Evolutionary conservation across 2,329 filamentous ascomycete species (phyloP).

Genomic region (Fusarium keratoplasticum): DNA sequence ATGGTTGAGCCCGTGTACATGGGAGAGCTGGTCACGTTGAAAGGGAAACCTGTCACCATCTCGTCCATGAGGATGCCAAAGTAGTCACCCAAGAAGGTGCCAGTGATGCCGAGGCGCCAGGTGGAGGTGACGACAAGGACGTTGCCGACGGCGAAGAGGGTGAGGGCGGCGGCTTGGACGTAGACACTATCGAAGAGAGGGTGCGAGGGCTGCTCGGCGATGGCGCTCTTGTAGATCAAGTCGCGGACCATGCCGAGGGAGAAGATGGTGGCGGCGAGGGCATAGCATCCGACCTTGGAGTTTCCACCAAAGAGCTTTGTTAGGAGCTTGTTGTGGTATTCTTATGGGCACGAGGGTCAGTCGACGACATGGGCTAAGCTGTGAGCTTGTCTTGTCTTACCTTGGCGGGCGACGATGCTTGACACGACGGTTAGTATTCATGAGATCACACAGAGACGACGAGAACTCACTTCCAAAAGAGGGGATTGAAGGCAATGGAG

Average conservation of each 20-base stretch:
- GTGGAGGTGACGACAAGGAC: conserved; percentile 88
- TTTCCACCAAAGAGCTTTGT: conserved; percentile 88
- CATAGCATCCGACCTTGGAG: conserved; percentile 86
- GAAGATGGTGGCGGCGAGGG: conserved; percentile 90
- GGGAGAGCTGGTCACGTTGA: conserved; percentile 88
- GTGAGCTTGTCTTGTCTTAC: conserved; percentile 56
- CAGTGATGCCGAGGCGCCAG: conserved; percentile 91
- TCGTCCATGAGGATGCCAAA: conserved; percentile 98
- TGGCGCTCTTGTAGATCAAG: conserved; percentile 85
- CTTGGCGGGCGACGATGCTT: conserved; percentile 86
- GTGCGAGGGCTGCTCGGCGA: conserved; percentile 80
- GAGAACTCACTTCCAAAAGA: conserved; percentile 96
- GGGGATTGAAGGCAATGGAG: conserved; percentile 92
- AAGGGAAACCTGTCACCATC: conserved; percentile 94
- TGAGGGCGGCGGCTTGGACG: conserved; percentile 73
- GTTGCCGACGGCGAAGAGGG: conserved; percentile 81
- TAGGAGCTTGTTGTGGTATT: conserved; percentile 91
- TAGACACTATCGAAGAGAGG: conserved; percentile 73
- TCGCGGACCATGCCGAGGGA: conserved; percentile 90
- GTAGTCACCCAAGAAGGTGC: conserved; percentile 97
- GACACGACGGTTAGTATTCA: conserved; percentile 48
- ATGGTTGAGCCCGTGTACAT: conserved; percentile 98
- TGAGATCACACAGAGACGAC: conserved; percentile 5
- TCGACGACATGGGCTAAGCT: conserved; percentile 5
- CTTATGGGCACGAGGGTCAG: conserved; percentile 57